phyloP scores from a whole-genome alignment of 2,329 filamentous ascomycete species.

The Hyphodiscus sp. region DNA sequence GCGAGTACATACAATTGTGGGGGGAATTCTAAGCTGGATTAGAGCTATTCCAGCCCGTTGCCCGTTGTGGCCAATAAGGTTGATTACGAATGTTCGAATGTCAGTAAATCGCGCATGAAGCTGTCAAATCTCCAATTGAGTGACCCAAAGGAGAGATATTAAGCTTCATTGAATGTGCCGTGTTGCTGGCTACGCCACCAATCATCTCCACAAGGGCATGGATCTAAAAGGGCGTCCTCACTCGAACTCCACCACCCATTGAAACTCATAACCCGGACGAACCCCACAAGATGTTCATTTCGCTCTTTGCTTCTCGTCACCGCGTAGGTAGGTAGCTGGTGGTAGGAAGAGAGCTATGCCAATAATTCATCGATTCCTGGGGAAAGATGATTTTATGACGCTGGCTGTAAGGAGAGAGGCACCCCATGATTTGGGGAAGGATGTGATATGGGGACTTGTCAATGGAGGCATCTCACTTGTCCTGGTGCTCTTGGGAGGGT shows the following conservation, averaged over 20 bases:
- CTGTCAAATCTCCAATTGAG: neutral
- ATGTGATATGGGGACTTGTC: neutral
- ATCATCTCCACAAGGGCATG: too few species aligned
- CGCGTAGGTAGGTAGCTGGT: neutral
- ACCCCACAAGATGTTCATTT: neutral
- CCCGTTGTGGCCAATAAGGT: neutral
- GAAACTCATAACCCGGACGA: neutral
- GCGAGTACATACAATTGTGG: too few species aligned
- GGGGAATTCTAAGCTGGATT: neutral
- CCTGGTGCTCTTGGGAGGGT: constrained; percentile 62
- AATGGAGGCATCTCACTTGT: constrained; percentile 11
- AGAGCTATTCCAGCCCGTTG: neutral
- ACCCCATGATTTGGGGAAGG: neutral
- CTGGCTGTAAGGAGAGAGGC: neutral
- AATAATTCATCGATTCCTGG: neutral
- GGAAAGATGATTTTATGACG: neutral
- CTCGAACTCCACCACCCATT: neutral
- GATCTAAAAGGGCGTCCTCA: neutral
- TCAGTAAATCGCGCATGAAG: neutral
- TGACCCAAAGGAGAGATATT: neutral
- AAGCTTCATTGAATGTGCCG: neutral
- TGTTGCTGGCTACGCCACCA: neutral
- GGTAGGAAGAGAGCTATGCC: neutral
- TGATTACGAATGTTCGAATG: neutral
- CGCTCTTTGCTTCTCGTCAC: neutral